Evolutionary conservation across 345 rosid species (phyloP), one percentile per base, ranked within the genome.

Genomic region (Hevea brasiliensis): DNA sequence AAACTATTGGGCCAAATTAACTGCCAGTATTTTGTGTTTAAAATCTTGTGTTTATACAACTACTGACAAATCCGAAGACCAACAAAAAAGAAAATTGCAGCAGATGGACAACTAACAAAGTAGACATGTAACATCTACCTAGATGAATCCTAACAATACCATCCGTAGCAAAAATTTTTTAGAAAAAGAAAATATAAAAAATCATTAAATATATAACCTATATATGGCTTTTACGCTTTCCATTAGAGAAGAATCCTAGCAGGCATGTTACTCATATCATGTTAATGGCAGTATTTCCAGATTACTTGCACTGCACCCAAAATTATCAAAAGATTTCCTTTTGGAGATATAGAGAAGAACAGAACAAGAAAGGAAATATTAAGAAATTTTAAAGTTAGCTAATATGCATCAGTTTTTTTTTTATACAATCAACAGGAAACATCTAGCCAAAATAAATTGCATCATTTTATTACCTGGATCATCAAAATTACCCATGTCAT

Each of bases 401-500:
- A 7, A 7, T 23, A 37, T 12, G 62, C 45, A 69, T 10, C 50
- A 11, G 17, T 11, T 40, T 35, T 41, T 35, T 3, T 7, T 14
- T 23, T 3, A n/a, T 53, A 4, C 56, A 71, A 71, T 10, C 26
- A 6, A 47, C 6, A 12, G 11, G 44, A 21, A 47, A 61, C 20
- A 47, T 15, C 9, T 15, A 59, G 11, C 1, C 1, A 64, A 29
- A 40, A 23, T 20, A 45, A 45, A 47, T 20, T 17, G 62, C 56
- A 71, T 24, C 44, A 66, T 23, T 54, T 70, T 26, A 24, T 75
- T 83, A 94, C 96, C 97, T 76, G 85, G 89, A 86, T 90, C 93
- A 72, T 94, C 94, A 35, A 80, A 82, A 85, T 83, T 80, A 53
- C 82, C 88, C 73, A 85, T 58, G 37, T 94, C 97, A 80, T 84